These are phyloP conservation scores for Furcasterigmium furcatum DNA, from an alignment of 2,329 filamentous ascomycete genomes.

Conservation along the genomic window DNA sequence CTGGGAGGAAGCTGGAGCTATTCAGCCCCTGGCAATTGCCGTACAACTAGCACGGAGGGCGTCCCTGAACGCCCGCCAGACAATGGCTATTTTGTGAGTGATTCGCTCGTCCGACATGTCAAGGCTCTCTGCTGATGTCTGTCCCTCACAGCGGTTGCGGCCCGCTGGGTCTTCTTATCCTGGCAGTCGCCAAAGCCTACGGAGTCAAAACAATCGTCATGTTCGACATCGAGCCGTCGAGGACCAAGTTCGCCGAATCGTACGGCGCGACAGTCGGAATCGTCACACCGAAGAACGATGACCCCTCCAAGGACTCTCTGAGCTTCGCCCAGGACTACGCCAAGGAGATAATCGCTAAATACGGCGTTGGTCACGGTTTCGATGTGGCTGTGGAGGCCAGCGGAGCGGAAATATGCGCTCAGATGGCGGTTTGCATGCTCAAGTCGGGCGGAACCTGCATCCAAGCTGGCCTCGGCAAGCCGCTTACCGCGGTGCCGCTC, in stretches of 20 bases:
- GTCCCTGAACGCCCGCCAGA: slow-evolving; percentile 14
- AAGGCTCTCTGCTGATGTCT: no score
- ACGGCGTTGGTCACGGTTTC: slow-evolving; percentile 14
- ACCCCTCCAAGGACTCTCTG: slow-evolving; percentile 6
- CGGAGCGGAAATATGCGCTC: slow-evolving; percentile 17
- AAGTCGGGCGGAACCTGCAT: slow-evolving; percentile 13
- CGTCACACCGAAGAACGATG: slow-evolving; percentile 11
- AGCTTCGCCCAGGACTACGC: slow-evolving; percentile 13
- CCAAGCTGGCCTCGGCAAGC: slow-evolving; percentile 18
- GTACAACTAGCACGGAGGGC: slow-evolving; percentile 59
- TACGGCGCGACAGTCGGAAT: slow-evolving; percentile 18
- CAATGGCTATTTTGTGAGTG: slow-evolving; percentile 22
- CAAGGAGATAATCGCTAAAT: slow-evolving; percentile 10
- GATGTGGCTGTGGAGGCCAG: slow-evolving; percentile 18
- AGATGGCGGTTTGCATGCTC: slow-evolving; percentile 17
- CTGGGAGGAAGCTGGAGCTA: slow-evolving; percentile 62
- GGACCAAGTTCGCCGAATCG: slow-evolving; percentile 16
- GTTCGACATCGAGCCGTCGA: slow-evolving; percentile 21
- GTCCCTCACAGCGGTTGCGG: slow-evolving; percentile 24
- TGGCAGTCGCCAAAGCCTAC: slow-evolving; percentile 21
- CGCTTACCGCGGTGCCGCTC: slow-evolving; percentile 13
- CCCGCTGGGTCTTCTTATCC: slow-evolving; percentile 19
- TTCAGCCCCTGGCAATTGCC: slow-evolving; percentile 61
- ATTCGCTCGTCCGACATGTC: no score
- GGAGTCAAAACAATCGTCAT: slow-evolving; percentile 20